Evolutionary conservation across 768 basidiomycete genomes (phyloP).

Genomic region (Auricularia sp.): DNA sequence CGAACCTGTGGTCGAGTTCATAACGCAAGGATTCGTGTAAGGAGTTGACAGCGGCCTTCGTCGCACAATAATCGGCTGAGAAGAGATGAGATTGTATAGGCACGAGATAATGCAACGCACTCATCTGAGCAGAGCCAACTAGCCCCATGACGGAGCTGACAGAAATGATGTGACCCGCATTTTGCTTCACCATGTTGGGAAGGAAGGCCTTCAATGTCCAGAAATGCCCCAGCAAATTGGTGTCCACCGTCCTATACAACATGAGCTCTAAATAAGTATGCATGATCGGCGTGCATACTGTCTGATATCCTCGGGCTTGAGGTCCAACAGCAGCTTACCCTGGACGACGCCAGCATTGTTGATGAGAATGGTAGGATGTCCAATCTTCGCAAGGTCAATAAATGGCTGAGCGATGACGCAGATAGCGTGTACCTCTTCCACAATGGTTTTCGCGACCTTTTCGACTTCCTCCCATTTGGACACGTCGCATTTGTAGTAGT

Average conservation of each 20-base stretch:
- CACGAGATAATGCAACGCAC: slow-evolving; percentile 33
- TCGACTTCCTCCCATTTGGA: slow-evolving; percentile 82
- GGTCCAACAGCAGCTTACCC: slow-evolving; percentile 76
- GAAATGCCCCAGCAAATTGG: slow-evolving; percentile 83
- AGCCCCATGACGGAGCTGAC: slow-evolving; percentile 68
- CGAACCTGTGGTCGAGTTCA: slow-evolving; percentile 73
- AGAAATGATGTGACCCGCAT: slow-evolving; percentile 78
- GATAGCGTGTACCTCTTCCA: slow-evolving; percentile 53
- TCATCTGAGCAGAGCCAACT: slow-evolving; percentile 63
- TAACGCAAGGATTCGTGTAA: slow-evolving; percentile 79
- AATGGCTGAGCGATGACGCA: background rate
- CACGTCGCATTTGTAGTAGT: slow-evolving; percentile 85
- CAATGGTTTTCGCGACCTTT: slow-evolving; percentile 57
- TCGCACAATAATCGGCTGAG: slow-evolving; percentile 80
- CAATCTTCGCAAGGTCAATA: slow-evolving; percentile 45
- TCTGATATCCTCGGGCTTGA: slow-evolving; percentile 64
- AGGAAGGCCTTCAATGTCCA: slow-evolving; percentile 92
- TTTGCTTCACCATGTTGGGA: slow-evolving; percentile 70
- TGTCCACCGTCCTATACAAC: slow-evolving; percentile 65
- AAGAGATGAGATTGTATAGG: slow-evolving; percentile 3
- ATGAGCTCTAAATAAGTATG: background rate
- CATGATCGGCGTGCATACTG: slow-evolving; percentile 42
- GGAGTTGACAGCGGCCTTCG: slow-evolving; percentile 79
- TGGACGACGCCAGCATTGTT: slow-evolving; percentile 95
- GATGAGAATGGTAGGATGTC: slow-evolving; percentile 78